Evolutionary conservation across 257 asterid genomes (phyloP).

Genomic region (Nicotiana attenuata): DNA sequence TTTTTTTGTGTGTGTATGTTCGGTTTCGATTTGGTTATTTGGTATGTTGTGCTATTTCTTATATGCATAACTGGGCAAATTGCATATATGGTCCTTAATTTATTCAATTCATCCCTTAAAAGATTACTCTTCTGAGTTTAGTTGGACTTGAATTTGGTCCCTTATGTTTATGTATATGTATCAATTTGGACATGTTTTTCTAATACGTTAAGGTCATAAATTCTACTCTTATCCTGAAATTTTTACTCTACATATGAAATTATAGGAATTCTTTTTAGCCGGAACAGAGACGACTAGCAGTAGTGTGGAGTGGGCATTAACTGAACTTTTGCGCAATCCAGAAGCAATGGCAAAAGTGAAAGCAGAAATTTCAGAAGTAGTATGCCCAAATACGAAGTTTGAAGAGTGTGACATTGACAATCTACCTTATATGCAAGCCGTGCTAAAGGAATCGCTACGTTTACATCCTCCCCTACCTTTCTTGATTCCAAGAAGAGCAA

Average conservation of each 20-base stretch:
- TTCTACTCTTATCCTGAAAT: background rate
- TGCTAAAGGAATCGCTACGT: slow-evolving; percentile 45
- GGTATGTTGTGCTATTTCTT: no score
- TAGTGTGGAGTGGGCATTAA: slow-evolving; percentile 42
- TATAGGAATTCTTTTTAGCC: slow-evolving; percentile 33
- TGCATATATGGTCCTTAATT: no score
- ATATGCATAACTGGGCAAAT: no score
- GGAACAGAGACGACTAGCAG: slow-evolving; percentile 42
- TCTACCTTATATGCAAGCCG: slow-evolving; percentile 40
- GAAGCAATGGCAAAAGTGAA: slow-evolving; percentile 22
- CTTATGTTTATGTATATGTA: no score
- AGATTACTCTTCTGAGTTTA: no score
- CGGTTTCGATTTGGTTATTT: no score
- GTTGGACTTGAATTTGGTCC: no score
- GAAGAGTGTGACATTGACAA: slow-evolving; percentile 32
- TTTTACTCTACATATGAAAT: background rate
- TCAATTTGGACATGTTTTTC: background rate
- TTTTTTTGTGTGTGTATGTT: no score
- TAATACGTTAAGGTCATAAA: background rate
- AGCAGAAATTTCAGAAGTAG: slow-evolving; percentile 31
- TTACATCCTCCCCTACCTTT: slow-evolving; percentile 46
- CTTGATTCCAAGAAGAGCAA: slow-evolving; percentile 35
- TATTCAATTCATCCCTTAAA: no score
- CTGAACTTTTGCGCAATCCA: slow-evolving; percentile 40
- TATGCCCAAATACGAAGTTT: slow-evolving; percentile 26